phyloP scores from a whole-genome alignment of 306 rosid species.

The Morella rubra region DNA sequence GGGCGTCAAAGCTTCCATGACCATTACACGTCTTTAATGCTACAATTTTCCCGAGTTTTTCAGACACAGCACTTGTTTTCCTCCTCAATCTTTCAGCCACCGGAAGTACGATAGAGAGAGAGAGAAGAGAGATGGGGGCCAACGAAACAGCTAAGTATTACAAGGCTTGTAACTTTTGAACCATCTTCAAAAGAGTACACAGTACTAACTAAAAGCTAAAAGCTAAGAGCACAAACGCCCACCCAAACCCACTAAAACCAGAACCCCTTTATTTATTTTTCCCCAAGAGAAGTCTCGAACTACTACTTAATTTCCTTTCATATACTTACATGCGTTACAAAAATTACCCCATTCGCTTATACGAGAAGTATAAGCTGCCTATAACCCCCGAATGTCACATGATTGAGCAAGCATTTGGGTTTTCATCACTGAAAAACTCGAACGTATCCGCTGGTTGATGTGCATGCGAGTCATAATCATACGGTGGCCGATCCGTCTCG shows the following conservation, averaged over 20 bases:
- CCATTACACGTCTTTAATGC: background rate
- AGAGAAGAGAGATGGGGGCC: constrained; percentile 1
- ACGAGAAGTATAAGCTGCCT: constrained; percentile 34
- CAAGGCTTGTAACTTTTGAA: constrained; percentile 7
- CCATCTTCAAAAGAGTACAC: constrained; percentile 22
- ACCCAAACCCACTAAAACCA: constrained; percentile 20
- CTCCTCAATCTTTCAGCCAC: too few relatives aligned
- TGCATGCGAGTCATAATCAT: constrained; percentile 30
- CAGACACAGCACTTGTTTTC: background rate
- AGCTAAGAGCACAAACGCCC: constrained; percentile 30
- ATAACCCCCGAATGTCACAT: constrained; percentile 36
- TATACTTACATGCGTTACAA: constrained; percentile 39
- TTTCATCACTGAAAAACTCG: constrained; percentile 72
- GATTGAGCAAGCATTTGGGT: constrained; percentile 67
- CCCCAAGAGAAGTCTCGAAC: background rate
- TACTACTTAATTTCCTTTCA: background rate
- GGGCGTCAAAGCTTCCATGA: background rate
- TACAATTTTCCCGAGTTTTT: background rate
- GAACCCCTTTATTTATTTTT: background rate
- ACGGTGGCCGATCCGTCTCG: constrained; percentile 32
- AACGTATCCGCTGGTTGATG: constrained; percentile 42
- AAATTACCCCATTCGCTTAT: constrained; percentile 30
- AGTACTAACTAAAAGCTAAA: constrained; percentile 26
- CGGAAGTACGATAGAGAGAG: background rate
- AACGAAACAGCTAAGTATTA: constrained; percentile 24